Evolutionary conservation across 805 yeast genomes (phyloP).

Genomic region (Barnettozyma californica): DNA sequence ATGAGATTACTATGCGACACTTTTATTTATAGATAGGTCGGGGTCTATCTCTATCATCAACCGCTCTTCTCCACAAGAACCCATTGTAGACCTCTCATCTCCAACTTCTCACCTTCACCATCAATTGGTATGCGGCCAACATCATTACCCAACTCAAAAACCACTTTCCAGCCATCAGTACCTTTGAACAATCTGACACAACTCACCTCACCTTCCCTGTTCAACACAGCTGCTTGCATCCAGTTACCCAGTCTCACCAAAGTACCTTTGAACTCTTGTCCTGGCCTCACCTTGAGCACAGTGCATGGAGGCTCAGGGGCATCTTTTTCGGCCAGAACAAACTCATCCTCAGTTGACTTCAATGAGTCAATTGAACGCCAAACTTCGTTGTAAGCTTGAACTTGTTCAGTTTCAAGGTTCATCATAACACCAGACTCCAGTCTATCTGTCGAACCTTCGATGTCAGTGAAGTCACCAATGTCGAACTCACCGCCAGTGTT

Average conservation of each 20-base stretch:
- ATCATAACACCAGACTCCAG: conserved; percentile 48
- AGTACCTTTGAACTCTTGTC: conserved; percentile 35
- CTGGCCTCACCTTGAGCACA: conserved; percentile 8
- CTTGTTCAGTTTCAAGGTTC: conserved; percentile 38
- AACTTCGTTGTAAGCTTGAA: conserved; percentile 43
- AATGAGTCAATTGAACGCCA: conserved; percentile 48
- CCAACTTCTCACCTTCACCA: conserved; percentile 9
- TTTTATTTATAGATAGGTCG: too few relatives aligned
- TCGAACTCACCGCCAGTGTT: conserved; percentile 23
- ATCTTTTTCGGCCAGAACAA: conserved; percentile 27
- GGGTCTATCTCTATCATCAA: too few relatives aligned
- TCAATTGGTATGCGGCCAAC: conserved; percentile 16
- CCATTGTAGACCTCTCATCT: conserved; percentile 16
- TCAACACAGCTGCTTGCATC: conserved; percentile 42
- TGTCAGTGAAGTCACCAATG: conserved; percentile 38
- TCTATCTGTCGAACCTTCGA: conserved; percentile 35
- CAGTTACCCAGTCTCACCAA: conserved; percentile 45
- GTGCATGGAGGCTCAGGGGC: conserved; percentile 7
- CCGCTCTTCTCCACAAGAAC: conserved; percentile 4
- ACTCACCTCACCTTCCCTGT: conserved; percentile 20
- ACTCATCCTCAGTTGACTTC: conserved; percentile 27
- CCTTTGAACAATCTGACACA: conserved; percentile 15
- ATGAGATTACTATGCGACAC: not conserved
- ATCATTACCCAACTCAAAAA: conserved; percentile 18
- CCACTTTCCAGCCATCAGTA: conserved; percentile 12